These are phyloP conservation scores for Wickerhamomyces chambardii DNA, from an alignment of 805 yeast species.

Conservation along the genomic window DNA sequence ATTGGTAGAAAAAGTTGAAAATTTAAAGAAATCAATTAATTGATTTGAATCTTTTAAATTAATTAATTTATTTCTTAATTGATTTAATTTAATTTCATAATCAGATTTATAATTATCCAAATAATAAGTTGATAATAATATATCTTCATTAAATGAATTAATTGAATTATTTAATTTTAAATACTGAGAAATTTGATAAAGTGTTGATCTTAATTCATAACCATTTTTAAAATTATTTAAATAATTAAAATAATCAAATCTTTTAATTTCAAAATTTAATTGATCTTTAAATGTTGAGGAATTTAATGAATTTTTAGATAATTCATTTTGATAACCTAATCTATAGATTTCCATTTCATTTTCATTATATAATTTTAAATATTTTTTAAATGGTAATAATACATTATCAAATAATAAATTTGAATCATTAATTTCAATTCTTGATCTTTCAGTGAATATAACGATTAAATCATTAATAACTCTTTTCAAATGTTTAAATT, in stretches of 20 bases:
- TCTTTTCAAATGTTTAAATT: conserved; percentile 5
- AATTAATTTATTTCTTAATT: not conserved
- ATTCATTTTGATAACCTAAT: not conserved
- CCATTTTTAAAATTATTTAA: conserved; percentile 21
- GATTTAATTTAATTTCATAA: not conserved
- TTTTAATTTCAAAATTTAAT: conserved; percentile 30
- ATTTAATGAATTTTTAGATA: conserved; percentile 14
- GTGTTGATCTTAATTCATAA: conserved; percentile 5
- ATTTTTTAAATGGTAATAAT: conserved; percentile 7
- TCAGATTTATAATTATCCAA: not conserved
- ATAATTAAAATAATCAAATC: conserved; percentile 36
- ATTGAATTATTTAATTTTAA: not conserved
- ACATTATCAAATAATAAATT: conserved; percentile 6
- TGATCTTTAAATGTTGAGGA: conserved; percentile 27
- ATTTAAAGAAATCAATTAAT: not conserved
- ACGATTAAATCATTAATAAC: conserved; percentile 8
- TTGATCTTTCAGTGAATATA: conserved; percentile 10
- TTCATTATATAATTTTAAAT: conserved; percentile 7
- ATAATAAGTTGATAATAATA: not conserved
- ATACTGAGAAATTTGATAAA: too few species aligned
- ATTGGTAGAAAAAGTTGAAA: too few species aligned
- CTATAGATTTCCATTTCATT: conserved; percentile 5
- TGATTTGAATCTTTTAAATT: not conserved
- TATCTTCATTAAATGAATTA: not conserved
- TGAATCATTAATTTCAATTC: conserved; percentile 11